phyloP scores from a whole-genome alignment of 495 filamentous ascomycete genomes.

The Penicillium macrosclerotiorum region DNA sequence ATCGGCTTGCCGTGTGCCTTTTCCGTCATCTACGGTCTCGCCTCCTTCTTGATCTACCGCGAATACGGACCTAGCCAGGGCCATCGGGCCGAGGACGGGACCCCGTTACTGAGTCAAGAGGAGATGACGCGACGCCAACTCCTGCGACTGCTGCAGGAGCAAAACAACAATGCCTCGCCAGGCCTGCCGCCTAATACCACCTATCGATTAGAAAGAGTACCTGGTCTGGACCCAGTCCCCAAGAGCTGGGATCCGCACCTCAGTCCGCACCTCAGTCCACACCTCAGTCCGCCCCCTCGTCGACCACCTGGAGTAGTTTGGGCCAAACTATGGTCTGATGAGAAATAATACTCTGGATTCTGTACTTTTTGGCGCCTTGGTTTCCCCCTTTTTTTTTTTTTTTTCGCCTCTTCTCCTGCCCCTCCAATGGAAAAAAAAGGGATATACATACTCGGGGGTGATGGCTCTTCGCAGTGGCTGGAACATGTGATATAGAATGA shows the following conservation, averaged over 20 bases:
- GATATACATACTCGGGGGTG: no score
- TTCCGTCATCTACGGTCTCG: slow-evolving; percentile 25
- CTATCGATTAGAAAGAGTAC: slow-evolving; percentile 29
- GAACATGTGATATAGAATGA: no score
- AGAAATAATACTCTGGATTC: not conserved
- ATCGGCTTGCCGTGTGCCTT: slow-evolving; percentile 27
- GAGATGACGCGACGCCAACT: slow-evolving; percentile 40
- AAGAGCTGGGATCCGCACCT: slow-evolving; percentile 5
- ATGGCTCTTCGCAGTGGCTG: no score
- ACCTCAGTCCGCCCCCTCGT: no score
- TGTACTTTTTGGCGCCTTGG: no score
- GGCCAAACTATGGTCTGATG: slow-evolving; percentile 1
- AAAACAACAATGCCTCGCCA: slow-evolving; percentile 13
- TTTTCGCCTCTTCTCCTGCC: no score
- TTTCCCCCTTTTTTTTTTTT: no score
- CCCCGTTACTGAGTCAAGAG: slow-evolving; percentile 31
- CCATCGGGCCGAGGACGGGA: slow-evolving; percentile 13
- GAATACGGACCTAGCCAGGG: slow-evolving; percentile 6
- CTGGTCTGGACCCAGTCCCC: slow-evolving; percentile 11
- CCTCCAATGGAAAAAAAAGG: no score
- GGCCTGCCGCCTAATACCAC: slow-evolving; percentile 29
- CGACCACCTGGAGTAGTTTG: slow-evolving; percentile 5
- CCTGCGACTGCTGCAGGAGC: slow-evolving; percentile 28
- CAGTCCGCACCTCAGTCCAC: no score
- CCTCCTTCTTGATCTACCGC: slow-evolving; percentile 24